Evolutionary conservation across 179 eudicot genomes (phyloP).

Genomic region (Corrigiola litoralis): DNA sequence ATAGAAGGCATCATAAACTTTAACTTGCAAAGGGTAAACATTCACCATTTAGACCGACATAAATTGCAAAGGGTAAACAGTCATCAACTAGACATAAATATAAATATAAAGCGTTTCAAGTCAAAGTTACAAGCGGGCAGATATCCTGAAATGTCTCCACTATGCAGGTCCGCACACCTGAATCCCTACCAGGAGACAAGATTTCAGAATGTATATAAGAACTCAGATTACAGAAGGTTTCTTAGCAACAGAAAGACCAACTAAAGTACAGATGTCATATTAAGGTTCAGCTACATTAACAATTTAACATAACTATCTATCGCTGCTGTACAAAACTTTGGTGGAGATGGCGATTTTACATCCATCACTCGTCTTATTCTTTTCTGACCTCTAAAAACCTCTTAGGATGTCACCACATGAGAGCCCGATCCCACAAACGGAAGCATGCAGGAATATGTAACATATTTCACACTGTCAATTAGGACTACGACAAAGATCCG

Average conservation of each 20-base stretch:
- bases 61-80: not conserved
- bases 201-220: constrained; percentile 16
- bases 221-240: constrained; percentile 11
- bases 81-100: not conserved
- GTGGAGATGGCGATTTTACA: constrained; percentile 8
- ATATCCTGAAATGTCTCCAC: not conserved
- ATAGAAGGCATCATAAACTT: not conserved
- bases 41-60: not conserved
- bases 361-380: constrained; percentile 18
- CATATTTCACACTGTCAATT: constrained; percentile 88
- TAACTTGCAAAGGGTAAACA: not conserved
- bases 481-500: constrained; percentile 91
- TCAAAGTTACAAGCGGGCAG: constrained; percentile 12
- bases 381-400: not conserved
- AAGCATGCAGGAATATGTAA: constrained; percentile 92
- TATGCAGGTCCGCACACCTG: constrained; percentile 14
- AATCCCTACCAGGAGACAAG: constrained; percentile 6
- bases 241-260: constrained; percentile 16
- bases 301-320: constrained; percentile 12
- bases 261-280: constrained; percentile 12
- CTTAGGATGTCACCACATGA: constrained; percentile 56
- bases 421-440: constrained; percentile 65
- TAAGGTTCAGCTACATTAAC: constrained; percentile 1
- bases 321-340: constrained; percentile 30
- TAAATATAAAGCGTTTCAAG: constrained; percentile 9